phyloP scores from a whole-genome alignment of 2,329 filamentous ascomycete genomes.

The Cordyceps militaris region DNA sequence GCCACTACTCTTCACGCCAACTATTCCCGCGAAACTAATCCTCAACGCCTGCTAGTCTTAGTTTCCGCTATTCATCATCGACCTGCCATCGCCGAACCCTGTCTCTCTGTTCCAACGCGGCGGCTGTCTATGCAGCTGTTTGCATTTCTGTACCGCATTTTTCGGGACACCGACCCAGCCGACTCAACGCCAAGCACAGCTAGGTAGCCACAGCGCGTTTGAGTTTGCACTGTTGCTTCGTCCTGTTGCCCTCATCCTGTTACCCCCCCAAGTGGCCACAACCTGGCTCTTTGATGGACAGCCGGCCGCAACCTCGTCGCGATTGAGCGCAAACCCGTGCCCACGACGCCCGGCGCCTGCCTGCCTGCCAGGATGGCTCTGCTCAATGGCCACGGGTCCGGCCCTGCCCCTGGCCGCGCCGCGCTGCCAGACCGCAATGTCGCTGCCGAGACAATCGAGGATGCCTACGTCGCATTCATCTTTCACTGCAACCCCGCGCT shows the following conservation, averaged over 20 bases:
- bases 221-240: background rate
- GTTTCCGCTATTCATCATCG: background rate
- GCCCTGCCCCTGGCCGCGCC: slow-evolving; percentile 14
- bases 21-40: background rate
- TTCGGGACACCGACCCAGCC: background rate
- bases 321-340: slow-evolving; percentile 3
- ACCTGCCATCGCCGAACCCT: background rate
- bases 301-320: background rate
- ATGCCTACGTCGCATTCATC: slow-evolving; percentile 78
- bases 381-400: background rate
- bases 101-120: background rate
- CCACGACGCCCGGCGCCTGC: background rate
- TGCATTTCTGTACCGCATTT: background rate
- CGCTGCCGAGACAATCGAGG: slow-evolving; percentile 63
- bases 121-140: background rate
- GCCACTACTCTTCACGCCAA: background rate
- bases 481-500: slow-evolving; percentile 86
- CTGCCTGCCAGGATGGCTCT: background rate
- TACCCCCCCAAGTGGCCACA: background rate
- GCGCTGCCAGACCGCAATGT: slow-evolving; percentile 61
- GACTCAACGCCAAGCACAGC: background rate
- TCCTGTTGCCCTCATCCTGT: background rate
- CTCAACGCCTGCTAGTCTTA: background rate
- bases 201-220: background rate
- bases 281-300: background rate